Evolutionary conservation across 2,329 filamentous ascomycete genomes (phyloP).

Genomic region (Sclerotinia minor): DNA sequence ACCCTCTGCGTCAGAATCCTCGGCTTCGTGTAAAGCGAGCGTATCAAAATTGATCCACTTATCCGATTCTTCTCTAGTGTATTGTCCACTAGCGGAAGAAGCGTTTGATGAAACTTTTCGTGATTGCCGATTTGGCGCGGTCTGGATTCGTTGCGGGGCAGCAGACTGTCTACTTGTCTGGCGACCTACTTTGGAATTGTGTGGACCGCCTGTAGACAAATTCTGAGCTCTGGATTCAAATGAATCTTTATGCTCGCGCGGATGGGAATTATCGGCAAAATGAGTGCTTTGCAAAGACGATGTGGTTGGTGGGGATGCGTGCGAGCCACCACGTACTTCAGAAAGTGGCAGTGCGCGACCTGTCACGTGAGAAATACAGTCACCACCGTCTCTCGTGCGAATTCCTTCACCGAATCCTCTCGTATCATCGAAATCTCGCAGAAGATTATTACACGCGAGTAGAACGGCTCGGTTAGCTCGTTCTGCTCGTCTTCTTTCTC

Average conservation of each 20-base stretch:
- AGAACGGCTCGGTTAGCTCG: slow-evolving; percentile 1
- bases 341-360: not conserved
- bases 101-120: not conserved
- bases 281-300: too few relatives aligned
- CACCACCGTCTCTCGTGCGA: not conserved
- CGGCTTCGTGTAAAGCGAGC: not conserved
- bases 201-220: not conserved
- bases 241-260: not conserved
- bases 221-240: not conserved
- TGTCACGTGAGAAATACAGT: slow-evolving; percentile 5
- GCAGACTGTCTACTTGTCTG: not conserved
- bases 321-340: not conserved
- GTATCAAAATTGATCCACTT: slow-evolving; percentile 21
- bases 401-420: not conserved
- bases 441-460: not conserved
- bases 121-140: not conserved
- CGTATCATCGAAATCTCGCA: not conserved
- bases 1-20: not conserved
- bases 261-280: not conserved
- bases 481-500: not conserved
- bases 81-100: not conserved
- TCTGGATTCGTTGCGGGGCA: not conserved
- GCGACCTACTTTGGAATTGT: not conserved
- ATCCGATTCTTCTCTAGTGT: not conserved
- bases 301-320: not conserved